Percentiles rank a stretch among this genome's conserved stretches.
Evolutionary conservation across 805 yeast genomes (phyloP).

Genomic region (Scheffersomyces lignosus): DNA sequence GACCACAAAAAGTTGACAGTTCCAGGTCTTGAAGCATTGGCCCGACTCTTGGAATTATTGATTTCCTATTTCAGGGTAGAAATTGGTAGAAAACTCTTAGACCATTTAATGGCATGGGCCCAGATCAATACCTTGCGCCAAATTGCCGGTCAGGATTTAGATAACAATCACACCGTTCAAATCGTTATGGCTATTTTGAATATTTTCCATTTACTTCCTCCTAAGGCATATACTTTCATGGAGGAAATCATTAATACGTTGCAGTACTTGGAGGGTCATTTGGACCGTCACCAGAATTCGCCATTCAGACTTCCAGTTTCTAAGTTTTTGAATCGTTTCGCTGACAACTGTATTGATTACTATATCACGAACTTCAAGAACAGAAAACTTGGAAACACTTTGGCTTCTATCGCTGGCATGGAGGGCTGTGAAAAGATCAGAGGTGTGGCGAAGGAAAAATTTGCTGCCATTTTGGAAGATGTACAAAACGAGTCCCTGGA

Average conservation of each 20-base stretch:
- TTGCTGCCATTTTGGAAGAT: constrained; percentile 48
- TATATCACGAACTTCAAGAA: constrained; percentile 66
- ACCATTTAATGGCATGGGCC: constrained; percentile 95
- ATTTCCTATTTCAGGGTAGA: constrained; percentile 95
- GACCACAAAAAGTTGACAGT: constrained; percentile 91
- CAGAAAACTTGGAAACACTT: constrained; percentile 62
- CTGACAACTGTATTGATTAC: constrained; percentile 69
- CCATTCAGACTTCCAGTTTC: constrained; percentile 93
- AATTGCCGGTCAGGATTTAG: constrained; percentile 77
- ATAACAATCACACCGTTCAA: constrained; percentile 76
- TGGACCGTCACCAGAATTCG: constrained; percentile 81
- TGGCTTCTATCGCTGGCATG: constrained; percentile 63
- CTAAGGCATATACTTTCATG: constrained; percentile 89
- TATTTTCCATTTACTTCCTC: constrained; percentile 87
- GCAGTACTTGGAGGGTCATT: constrained; percentile 72
- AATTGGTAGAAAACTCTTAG: constrained; percentile 88
- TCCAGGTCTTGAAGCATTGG: constrained; percentile 87
- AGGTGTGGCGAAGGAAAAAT: constrained; percentile 50
- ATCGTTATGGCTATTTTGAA: constrained; percentile 88
- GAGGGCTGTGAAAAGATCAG: constrained; percentile 59
- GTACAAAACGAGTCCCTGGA: constrained; percentile 49
- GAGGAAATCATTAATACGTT: constrained; percentile 80
- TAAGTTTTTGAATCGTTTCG: constrained; percentile 79
- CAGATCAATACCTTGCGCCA: constrained; percentile 75
- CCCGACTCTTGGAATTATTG: constrained; percentile 78